Conservation (phyloP, 345 rosid genomes). For the Carallia pectinifolia region DNA sequence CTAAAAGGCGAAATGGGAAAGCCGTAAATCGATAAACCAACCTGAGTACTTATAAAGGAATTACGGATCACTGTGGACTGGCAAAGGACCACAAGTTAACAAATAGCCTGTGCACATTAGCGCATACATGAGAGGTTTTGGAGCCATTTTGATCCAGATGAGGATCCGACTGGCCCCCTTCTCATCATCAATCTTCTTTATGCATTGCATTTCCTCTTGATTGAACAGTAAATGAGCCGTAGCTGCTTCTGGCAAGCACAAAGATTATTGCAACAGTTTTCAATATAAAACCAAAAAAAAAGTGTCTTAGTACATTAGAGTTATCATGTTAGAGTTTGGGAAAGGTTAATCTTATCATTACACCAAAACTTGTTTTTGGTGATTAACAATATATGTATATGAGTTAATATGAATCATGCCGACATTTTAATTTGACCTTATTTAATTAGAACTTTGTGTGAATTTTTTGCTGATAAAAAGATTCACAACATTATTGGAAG, state of each 20-base stretch:
- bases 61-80: slow-evolving; percentile 37
- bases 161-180: slow-evolving; percentile 34
- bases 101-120: slow-evolving; percentile 43
- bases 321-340: too few species aligned
- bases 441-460: neutral
- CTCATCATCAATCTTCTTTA: slow-evolving; percentile 19
- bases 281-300: too few species aligned
- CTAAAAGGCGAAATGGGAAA: neutral
- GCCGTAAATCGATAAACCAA: slow-evolving; percentile 1
- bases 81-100: slow-evolving; percentile 54
- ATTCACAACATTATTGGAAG: slow-evolving; percentile 31
- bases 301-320: too few species aligned
- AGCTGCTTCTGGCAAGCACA: neutral
- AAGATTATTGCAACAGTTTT: too few species aligned
- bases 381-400: too few species aligned
- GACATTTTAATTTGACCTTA: neutral
- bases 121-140: slow-evolving; percentile 33
- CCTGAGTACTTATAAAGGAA: slow-evolving; percentile 21
- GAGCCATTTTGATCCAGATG: slow-evolving; percentile 45
- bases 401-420: neutral
- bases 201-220: slow-evolving; percentile 14
- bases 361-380: too few species aligned
- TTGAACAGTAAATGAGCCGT: slow-evolving; percentile 8
- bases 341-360: too few species aligned
- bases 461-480: neutral